Evolutionary conservation across 2,329 filamentous ascomycete genomes (phyloP), one percentile per base, ranked within the genome.

Genomic region (Rutstroemia sp.): DNA sequence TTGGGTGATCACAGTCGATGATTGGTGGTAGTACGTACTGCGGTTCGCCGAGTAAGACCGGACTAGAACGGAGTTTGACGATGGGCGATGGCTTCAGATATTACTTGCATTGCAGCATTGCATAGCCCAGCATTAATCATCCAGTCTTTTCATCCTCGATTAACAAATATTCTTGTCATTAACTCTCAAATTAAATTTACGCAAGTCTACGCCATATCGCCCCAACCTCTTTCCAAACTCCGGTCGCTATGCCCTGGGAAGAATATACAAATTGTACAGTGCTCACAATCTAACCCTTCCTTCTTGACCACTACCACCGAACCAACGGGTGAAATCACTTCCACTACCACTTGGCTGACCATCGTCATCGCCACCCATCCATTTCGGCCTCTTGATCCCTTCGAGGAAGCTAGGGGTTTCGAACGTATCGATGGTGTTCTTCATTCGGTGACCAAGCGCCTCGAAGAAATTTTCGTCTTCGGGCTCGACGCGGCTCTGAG

Each of bases 341-440:
- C 59, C 62, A 60, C 63, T 58, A 14, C 61, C 70, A 25, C 67
- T 65, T 5, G 68, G 66, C 3, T 66, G 66, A 16, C 64, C 70
- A 34, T 52, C 74, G 10, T 78, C 78, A 51, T 81, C 78, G 52
- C 81, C 79, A 17, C 82, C 81, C 82, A 94, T 88, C 90, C 90
- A 95, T 65, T 84, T 87, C 5, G 89, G 90, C 67, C 86, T 82
- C 71, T 86, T 89, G 71, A 92, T 81, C 8, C 80, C 80, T 57
- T 81, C 78, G 61, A 96, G 75, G 91, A 92, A 97, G 61, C 84
- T 84, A 0, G 94, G 92, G 30, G 86, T 79, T 52, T 91, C 87
- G 2, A 90, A 79, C 0, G 84, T 87, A 59, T 97, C 92, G 52
- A 97, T 83, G 0, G 94, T 97, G 67, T 99, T 99, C 72, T 86